phyloP scores from a whole-genome alignment of 257 asterid genomes.

The Solanum appendiculatum region DNA sequence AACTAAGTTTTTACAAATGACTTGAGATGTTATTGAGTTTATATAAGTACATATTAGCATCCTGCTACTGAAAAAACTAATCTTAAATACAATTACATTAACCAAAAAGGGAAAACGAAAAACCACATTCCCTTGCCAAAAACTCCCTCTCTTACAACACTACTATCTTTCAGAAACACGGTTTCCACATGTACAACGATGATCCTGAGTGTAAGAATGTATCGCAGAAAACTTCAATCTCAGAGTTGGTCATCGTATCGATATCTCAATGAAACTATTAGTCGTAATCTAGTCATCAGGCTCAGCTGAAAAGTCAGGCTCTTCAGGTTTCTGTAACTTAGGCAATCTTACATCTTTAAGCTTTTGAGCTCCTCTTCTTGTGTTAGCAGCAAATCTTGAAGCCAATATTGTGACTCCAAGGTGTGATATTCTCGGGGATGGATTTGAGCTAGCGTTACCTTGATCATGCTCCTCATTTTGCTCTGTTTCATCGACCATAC shows the following conservation, averaged over 20 bases:
- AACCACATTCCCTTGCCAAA: background rate
- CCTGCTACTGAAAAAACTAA: background rate
- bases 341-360: conserved; percentile 58
- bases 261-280: background rate
- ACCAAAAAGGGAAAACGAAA: background rate
- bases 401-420: conserved; percentile 78
- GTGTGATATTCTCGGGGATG: conserved; percentile 29
- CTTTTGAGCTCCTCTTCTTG: conserved; percentile 84
- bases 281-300: conserved; percentile 49
- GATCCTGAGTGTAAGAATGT: background rate
- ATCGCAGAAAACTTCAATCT: background rate
- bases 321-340: conserved; percentile 73
- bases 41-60: background rate
- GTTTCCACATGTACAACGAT: background rate
- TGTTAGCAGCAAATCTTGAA: conserved; percentile 81
- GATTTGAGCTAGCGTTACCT: conserved; percentile 7
- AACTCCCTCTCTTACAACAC: background rate
- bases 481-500: conserved; percentile 11
- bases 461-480: conserved; percentile 23
- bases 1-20: background rate
- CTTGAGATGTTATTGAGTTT: background rate
- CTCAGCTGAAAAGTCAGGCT: conserved; percentile 75
- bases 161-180: background rate
- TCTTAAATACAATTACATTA: background rate
- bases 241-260: background rate